A percentile compares a stretch with the other conserved stretches of the same genome.
phyloP scores from a whole-genome alignment of 345 rosid genomes.

The Salix caprea region DNA sequence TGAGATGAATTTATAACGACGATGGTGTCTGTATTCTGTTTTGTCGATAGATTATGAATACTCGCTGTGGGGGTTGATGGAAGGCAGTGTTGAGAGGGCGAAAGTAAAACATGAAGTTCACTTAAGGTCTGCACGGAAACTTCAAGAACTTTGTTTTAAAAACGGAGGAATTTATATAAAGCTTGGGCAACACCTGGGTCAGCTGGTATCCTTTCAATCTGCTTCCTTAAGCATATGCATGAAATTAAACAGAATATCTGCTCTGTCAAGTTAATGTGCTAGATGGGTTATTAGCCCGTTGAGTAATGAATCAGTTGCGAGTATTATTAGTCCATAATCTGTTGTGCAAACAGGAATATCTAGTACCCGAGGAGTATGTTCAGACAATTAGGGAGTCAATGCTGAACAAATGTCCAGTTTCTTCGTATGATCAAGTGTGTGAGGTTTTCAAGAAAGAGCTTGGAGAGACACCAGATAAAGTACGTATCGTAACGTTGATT shows the following conservation, averaged over 20 bases:
- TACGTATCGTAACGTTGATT: conserved; percentile 25
- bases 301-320: not conserved
- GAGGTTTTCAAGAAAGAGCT: conserved; percentile 88
- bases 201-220: conserved; percentile 52
- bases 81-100: conserved; percentile 67
- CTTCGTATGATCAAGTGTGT: conserved; percentile 90
- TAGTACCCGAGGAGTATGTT: conserved; percentile 84
- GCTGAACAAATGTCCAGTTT: conserved; percentile 90
- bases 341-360: conserved; percentile 52
- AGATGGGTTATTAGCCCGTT: not conserved
- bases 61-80: conserved; percentile 75
- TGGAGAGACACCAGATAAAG: conserved; percentile 80
- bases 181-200: conserved; percentile 94
- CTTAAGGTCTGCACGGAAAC: conserved; percentile 81
- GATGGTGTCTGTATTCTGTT: not conserved
- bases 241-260: not conserved
- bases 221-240: conserved; percentile 8
- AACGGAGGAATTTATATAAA: conserved; percentile 94
- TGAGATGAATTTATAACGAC: not conserved
- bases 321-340: not conserved
- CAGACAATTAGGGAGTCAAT: conserved; percentile 76
- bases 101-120: conserved; percentile 85
- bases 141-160: conserved; percentile 80
- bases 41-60: conserved; percentile 66
- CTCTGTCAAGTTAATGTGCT: not conserved